A percentile compares a stretch with the other conserved stretches of the same genome.
Conservation (phyloP, 257 asterid genomes). For the Osmanthus fragrans region DNA sequence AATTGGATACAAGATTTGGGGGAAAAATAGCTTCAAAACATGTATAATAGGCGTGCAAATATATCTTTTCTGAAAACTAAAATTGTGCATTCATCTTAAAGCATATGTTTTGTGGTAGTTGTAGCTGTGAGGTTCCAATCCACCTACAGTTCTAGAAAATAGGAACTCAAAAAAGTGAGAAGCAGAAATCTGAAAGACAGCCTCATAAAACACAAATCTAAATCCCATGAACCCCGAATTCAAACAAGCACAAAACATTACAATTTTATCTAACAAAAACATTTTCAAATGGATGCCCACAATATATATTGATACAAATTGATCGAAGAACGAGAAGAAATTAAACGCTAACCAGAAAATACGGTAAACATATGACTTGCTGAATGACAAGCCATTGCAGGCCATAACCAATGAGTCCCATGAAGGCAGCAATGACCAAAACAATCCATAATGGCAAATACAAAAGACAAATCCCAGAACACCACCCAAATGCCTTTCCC, state of each 20-base stretch:
- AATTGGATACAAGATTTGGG: too few species aligned
- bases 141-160: not conserved
- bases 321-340: not conserved
- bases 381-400: slow-evolving; percentile 60
- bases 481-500: slow-evolving; percentile 78
- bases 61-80: not conserved
- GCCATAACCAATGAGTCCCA: slow-evolving; percentile 66
- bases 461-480: slow-evolving; percentile 52
- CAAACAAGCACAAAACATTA: not conserved
- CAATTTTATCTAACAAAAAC: not conserved
- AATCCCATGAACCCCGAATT: not conserved
- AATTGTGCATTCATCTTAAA: not conserved
- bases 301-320: not conserved
- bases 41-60: too few species aligned
- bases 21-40: too few species aligned
- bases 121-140: not conserved
- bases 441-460: slow-evolving; percentile 52
- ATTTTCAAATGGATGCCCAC: not conserved
- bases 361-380: slow-evolving; percentile 47
- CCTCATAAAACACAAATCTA: not conserved
- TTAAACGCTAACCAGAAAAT: slow-evolving; percentile 42
- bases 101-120: not conserved
- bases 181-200: not conserved
- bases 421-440: slow-evolving; percentile 47
- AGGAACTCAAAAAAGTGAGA: not conserved